Conservation (phyloP, 2,329 filamentous ascomycete genomes). For the Beauveria bassiana region DNA sequence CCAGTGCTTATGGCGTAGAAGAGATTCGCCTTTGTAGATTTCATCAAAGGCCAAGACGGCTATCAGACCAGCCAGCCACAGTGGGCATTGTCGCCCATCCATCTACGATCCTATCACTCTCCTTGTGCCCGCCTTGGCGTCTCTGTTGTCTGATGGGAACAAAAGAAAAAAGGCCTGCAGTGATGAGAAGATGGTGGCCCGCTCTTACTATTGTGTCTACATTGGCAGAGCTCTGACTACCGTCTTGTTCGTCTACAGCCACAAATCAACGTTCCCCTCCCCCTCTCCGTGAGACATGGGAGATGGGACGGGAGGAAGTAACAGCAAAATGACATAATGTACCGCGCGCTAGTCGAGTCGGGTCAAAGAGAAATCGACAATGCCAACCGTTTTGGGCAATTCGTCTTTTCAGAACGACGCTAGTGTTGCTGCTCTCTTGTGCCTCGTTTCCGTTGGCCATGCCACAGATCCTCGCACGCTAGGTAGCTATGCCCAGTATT, state of each 20-base stretch:
- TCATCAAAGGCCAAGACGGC: not conserved
- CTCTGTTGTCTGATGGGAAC: not conserved
- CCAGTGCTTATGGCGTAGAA: slow-evolving; percentile 1
- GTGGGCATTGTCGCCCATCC: not conserved
- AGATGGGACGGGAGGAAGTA: not conserved
- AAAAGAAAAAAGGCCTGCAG: not conserved
- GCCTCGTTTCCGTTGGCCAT: too few relatives aligned
- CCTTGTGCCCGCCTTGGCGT: not conserved
- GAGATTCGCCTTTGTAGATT: not conserved
- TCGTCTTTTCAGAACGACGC: not conserved
- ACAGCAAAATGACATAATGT: slow-evolving; percentile 1
- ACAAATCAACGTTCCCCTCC: too few relatives aligned
- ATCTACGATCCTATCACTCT: slow-evolving; percentile 1
- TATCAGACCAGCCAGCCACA: slow-evolving; percentile 1
- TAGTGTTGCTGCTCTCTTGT: too few relatives aligned
- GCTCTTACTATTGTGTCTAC: too few relatives aligned
- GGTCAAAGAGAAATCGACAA: not conserved
- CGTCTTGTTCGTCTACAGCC: too few relatives aligned
- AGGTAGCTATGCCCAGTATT: not conserved
- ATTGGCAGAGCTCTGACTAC: too few relatives aligned
- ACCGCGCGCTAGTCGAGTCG: slow-evolving; percentile 1
- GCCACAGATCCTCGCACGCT: too few relatives aligned
- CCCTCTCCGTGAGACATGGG: not conserved
- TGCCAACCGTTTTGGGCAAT: slow-evolving; percentile 6
- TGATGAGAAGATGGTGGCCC: too few relatives aligned